Evolutionary conservation across 148 eudicot genomes (phyloP), one percentile per base, ranked within the genome.

Genomic region (Cornus florida): DNA sequence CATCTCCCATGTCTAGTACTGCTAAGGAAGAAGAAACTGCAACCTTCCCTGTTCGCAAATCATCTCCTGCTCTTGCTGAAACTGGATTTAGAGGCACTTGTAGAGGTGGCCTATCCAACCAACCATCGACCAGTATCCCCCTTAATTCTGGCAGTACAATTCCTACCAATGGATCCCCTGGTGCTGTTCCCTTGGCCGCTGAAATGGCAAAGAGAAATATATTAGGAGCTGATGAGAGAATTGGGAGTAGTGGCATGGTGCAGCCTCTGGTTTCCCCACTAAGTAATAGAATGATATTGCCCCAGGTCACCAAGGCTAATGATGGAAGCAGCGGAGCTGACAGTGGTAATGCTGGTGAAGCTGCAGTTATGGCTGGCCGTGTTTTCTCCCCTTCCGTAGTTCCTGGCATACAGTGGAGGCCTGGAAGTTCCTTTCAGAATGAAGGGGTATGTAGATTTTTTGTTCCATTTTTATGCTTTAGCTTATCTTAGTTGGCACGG

Each of bases 321-420:
- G 89, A 88, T 68, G 89, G 90, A 67, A 78, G 78, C n/a, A 78
- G 78, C 56, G 74, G 84, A 68, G 62, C 83, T 82, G 92, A 87
- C 46, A 80, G 82, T 83, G 85, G 83, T 74, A 84, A 75, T 81
- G 77, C 78, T 82, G 84, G 82, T 83, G 93, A 89, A 78, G 85
- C 83, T 86, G 86, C 92, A 83, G 88, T 70, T 75, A 79, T 89
- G 88, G 75, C 91, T 77, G 85, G 91, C 70, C 85, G 94, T 86
- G 75, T 90, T 64, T 92, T 92, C 82, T 86, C 95, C 41, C 79
- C 92, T 56, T 84, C 98, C 79, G 90, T 79, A 50, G 91, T 85
- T 83, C 84, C 97, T 82, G 97, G 98, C 74, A 84, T 90, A 80
- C 99, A 94, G 84, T 97, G 99, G 99, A 90, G 96, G 88, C 95